phyloP scores from a whole-genome alignment of 2,329 filamentous ascomycete genomes.

The Monosporascus sp. region DNA sequence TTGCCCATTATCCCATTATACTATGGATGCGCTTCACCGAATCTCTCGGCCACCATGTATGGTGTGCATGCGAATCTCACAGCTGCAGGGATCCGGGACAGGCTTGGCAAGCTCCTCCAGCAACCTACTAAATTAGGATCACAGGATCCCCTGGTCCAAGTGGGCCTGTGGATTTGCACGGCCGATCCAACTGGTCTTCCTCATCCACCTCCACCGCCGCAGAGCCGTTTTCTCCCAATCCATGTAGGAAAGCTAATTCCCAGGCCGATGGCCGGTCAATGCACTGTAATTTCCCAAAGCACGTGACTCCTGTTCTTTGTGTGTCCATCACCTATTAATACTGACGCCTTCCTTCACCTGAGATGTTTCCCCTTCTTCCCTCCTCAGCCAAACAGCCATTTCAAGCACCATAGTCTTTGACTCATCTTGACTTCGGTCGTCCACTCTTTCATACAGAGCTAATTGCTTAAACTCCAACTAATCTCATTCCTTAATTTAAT shows the following conservation, averaged over 20 bases:
- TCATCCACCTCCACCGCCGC: constrained; percentile 13
- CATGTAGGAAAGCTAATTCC: constrained; percentile 11
- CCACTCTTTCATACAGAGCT: constrained; percentile 47
- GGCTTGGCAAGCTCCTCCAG: not conserved
- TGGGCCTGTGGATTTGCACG: not conserved
- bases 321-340: constrained; percentile 39
- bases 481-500: constrained; percentile 29
- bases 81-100: not conserved
- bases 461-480: constrained; percentile 16
- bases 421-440: constrained; percentile 52
- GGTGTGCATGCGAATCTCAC: not conserved
- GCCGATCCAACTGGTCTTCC: constrained; percentile 4
- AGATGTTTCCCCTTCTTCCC: constrained; percentile 20
- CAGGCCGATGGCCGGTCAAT: constrained; percentile 14
- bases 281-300: constrained; percentile 27
- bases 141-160: not conserved
- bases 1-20: not conserved
- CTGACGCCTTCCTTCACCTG: constrained; percentile 30
- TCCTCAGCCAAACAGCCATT: constrained; percentile 42
- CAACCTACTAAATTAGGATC: not conserved
- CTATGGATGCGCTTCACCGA: not conserved
- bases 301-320: constrained; percentile 23
- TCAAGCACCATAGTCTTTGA: constrained; percentile 32
- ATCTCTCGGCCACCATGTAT: not conserved
- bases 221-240: not conserved